These are phyloP conservation scores for Colletotrichum cordylinicola DNA, from an alignment of 2,329 filamentous ascomycete genomes.

Conservation along the genomic window DNA sequence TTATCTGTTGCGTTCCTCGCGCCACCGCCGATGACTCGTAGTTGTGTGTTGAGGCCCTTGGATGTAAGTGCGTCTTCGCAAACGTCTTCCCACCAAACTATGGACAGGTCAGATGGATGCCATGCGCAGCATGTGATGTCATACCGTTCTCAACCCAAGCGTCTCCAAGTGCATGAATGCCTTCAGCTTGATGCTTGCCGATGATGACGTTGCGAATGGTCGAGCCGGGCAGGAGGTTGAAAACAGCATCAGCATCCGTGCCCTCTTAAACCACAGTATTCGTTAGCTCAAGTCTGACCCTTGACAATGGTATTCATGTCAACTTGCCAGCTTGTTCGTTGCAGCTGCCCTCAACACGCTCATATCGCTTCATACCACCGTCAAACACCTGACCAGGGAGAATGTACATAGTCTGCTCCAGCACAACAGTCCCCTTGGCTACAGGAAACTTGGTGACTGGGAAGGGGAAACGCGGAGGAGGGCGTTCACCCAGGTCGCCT, in stretches of 20 bases:
- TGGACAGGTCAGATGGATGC: not conserved
- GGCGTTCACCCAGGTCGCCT: conserved; percentile 29
- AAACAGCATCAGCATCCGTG: conserved; percentile 43
- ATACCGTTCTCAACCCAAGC: conserved; percentile 36
- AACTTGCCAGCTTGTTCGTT: conserved; percentile 39
- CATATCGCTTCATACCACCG: conserved; percentile 41
- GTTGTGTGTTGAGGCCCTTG: conserved; percentile 32
- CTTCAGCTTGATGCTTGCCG: conserved; percentile 38
- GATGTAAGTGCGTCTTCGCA: conserved; percentile 33
- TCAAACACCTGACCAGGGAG: conserved; percentile 36
- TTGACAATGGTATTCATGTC: not conserved
- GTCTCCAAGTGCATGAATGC: conserved; percentile 34
- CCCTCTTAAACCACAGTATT: conserved; percentile 35
- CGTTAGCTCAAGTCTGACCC: not conserved
- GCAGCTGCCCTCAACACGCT: conserved; percentile 45
- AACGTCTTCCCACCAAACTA: conserved; percentile 36
- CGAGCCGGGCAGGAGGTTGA: conserved; percentile 38
- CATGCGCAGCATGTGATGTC: not conserved
- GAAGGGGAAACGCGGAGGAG: conserved; percentile 33
- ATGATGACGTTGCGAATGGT: conserved; percentile 45
- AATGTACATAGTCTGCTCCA: conserved; percentile 34
- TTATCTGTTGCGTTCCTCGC: conserved; percentile 33
- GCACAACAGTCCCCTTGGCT: conserved; percentile 31
- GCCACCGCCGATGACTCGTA: conserved; percentile 33
- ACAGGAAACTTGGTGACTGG: conserved; percentile 33